phyloP scores from a whole-genome alignment of 164 flowering plant species.

The Vitis cinerea region DNA sequence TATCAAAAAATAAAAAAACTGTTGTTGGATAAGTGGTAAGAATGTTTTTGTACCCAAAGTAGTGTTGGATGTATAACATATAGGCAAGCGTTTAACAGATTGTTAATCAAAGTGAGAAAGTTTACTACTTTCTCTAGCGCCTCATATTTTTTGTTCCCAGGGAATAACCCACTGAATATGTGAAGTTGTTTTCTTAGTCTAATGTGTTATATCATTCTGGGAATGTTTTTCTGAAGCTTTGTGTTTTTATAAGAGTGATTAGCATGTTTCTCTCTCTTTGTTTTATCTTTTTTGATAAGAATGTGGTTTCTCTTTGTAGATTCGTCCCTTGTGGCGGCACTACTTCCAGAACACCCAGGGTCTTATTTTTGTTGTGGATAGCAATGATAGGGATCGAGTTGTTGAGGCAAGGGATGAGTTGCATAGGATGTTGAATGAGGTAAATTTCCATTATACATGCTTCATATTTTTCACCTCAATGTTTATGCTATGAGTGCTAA shows the following conservation, averaged over 20 bases:
- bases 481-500: background rate
- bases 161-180: background rate
- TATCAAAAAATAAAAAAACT: background rate
- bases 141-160: background rate
- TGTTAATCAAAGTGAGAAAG: background rate
- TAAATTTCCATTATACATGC: slow-evolving; percentile 12
- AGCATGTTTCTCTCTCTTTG: background rate
- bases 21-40: background rate
- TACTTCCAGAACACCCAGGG: slow-evolving; percentile 82
- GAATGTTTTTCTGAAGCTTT: background rate
- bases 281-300: background rate
- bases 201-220: background rate
- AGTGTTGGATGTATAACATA: background rate
- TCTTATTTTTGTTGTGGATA: slow-evolving; percentile 76
- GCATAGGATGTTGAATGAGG: slow-evolving; percentile 83
- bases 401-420: slow-evolving; percentile 77
- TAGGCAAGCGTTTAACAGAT: background rate
- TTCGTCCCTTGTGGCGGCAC: slow-evolving; percentile 79
- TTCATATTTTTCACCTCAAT: background rate
- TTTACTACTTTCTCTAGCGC: background rate
- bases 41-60: background rate
- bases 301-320: slow-evolving; percentile 24
- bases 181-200: background rate
- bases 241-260: background rate
- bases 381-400: slow-evolving; percentile 74